Percentiles rank a stretch among this genome's conserved stretches.
Evolutionary conservation across 2,329 filamentous ascomycete species (phyloP).

Genomic region (Chrysoporthe puriensis): DNA sequence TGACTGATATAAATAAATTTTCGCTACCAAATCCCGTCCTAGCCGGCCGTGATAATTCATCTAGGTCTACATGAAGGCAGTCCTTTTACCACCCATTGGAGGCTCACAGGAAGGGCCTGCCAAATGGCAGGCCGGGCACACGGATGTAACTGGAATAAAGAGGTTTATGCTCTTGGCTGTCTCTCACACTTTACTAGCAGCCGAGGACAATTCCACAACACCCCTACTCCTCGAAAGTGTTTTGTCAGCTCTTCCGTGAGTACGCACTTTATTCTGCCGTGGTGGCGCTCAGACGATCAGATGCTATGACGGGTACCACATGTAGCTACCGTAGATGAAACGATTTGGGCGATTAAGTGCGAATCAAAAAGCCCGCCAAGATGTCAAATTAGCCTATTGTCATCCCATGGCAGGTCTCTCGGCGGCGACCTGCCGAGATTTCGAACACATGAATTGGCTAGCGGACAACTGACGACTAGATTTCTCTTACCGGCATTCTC

Average conservation of each 20-base stretch:
- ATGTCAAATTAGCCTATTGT: slow-evolving; percentile 4
- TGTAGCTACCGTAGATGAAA: neutral
- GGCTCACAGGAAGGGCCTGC: neutral
- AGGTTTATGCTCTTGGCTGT: neutral
- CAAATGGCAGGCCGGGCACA: neutral
- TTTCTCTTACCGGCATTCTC: neutral
- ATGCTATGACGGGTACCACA: neutral
- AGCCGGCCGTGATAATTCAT: neutral
- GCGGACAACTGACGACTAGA: neutral
- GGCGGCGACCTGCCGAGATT: neutral
- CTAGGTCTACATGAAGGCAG: neutral
- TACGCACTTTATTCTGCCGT: neutral
- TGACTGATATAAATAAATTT: neutral
- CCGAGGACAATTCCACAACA: neutral
- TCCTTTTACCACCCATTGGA: neutral
- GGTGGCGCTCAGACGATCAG: neutral
- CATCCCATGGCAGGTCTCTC: neutral
- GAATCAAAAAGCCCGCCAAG: too few relatives aligned
- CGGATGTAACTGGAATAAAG: neutral
- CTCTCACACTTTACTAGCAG: neutral
- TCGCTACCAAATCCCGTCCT: neutral
- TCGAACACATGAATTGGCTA: neutral
- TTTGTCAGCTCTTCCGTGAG: neutral
- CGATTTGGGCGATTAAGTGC: neutral
- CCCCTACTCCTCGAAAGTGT: neutral